Percentiles rank a stretch among this genome's conserved stretches.
Conservation (phyloP, 176 grass and related monocot genomes). For the Oryza meridionalis region DNA sequence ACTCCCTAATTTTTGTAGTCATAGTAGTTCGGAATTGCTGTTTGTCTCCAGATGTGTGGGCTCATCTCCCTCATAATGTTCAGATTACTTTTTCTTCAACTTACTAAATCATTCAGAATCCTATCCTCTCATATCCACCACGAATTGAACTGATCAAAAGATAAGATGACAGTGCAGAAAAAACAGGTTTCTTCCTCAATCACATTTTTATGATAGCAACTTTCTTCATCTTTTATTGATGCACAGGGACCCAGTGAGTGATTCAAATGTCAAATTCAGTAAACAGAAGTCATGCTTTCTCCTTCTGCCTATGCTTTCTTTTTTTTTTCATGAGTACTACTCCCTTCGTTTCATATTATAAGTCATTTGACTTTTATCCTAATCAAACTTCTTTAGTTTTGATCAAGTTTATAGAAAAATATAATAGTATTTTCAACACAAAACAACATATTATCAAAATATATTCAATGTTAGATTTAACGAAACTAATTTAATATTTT, state of each 20-base stretch:
- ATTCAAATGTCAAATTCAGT: conserved; percentile 23
- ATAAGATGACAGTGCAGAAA: background rate
- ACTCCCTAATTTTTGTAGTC: background rate
- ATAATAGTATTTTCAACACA: too few species aligned
- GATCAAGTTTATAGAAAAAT: too few species aligned
- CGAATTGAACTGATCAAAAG: background rate
- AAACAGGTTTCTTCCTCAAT: background rate
- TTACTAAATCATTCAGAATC: background rate
- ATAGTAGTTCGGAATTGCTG: background rate
- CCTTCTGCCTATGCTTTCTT: background rate
- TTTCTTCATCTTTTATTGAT: background rate
- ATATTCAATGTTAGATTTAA: too few species aligned
- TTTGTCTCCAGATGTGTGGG: background rate
- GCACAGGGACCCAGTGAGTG: background rate
- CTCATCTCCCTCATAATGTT: background rate
- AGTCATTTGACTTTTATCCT: too few species aligned
- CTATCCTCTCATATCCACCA: background rate
- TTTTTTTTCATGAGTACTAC: background rate
- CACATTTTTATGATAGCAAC: background rate
- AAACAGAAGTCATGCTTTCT: conserved; percentile 1
- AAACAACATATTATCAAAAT: too few species aligned
- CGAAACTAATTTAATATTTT: too few species aligned
- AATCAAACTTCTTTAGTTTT: too few species aligned
- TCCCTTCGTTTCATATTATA: too few species aligned
- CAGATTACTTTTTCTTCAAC: background rate